phyloP scores from a whole-genome alignment of 768 basidiomycete species.

The Termitomyces eurrhizus region DNA sequence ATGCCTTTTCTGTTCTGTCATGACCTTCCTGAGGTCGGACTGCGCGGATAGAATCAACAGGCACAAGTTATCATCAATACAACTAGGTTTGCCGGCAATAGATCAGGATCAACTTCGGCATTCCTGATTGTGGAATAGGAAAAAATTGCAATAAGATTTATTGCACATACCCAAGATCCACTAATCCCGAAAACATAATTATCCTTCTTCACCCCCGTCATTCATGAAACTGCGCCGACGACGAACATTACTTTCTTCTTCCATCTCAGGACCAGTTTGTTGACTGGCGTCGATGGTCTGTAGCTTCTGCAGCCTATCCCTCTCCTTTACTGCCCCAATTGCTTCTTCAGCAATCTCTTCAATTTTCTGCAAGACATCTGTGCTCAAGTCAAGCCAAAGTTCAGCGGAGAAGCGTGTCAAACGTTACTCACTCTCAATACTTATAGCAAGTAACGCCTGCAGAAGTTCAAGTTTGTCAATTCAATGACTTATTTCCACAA shows the following conservation, averaged over 20 bases:
- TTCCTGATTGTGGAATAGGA: not conserved
- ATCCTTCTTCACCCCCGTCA: not conserved
- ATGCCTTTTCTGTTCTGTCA: not conserved
- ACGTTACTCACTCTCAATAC: conserved; percentile 21
- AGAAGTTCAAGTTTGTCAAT: not conserved
- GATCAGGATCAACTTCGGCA: not conserved
- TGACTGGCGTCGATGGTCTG: not conserved
- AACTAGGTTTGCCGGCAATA: not conserved
- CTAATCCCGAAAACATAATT: not conserved
- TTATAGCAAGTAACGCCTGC: conserved; percentile 29
- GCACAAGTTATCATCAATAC: not conserved
- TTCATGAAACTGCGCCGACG: not conserved
- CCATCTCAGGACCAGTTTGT: conserved; percentile 1
- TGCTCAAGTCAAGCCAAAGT: not conserved
- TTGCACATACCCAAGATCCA: not conserved
- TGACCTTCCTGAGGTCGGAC: not conserved
- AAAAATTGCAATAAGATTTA: not conserved
- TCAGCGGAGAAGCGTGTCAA: not conserved
- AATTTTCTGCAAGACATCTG: conserved; percentile 16
- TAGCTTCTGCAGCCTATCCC: conserved; percentile 12
- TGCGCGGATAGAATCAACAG: not conserved
- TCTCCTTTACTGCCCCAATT: conserved; percentile 10
- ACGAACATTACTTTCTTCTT: not conserved
- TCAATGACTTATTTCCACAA: not conserved
- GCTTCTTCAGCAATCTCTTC: conserved; percentile 17